Evolutionary conservation across 2,329 filamentous ascomycete genomes (phyloP).

Genomic region (Cladosporium oxysporum): DNA sequence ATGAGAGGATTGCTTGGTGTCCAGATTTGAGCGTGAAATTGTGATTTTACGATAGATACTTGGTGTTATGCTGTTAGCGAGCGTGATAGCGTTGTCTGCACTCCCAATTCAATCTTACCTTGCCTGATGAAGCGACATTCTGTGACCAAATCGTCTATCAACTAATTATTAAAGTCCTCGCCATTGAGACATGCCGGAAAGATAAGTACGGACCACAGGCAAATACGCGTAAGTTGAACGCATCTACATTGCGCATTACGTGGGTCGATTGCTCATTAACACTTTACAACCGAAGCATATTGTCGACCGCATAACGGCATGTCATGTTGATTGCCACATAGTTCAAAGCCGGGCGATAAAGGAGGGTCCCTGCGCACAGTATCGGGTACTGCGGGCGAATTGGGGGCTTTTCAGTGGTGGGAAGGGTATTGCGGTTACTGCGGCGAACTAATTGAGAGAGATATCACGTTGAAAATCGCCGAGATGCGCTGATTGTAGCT

Average conservation of each 20-base stretch:
- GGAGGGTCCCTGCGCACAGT: neutral
- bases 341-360: neutral
- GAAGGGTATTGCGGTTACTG: slow-evolving; percentile 15
- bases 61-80: neutral
- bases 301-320: neutral
- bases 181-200: neutral
- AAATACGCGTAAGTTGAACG: no score
- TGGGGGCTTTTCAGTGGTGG: neutral
- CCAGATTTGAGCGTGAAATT: neutral
- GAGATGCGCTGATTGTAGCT: slow-evolving; percentile 6
- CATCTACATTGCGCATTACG: neutral
- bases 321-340: slow-evolving; percentile 9
- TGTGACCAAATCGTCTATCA: neutral
- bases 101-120: neutral
- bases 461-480: slow-evolving; percentile 3
- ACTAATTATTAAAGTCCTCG: neutral
- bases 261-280: neutral
- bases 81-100: neutral
- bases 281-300: neutral
- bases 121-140: neutral
- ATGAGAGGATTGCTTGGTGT: neutral
- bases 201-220: neutral
- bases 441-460: slow-evolving; percentile 3
- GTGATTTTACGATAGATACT: neutral
- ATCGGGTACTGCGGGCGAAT: slow-evolving; percentile 15